Base-by-base conservation (phyloP, 2,329 filamentous ascomycete species). In the Pseudogymnoascus sp. region DNA sequence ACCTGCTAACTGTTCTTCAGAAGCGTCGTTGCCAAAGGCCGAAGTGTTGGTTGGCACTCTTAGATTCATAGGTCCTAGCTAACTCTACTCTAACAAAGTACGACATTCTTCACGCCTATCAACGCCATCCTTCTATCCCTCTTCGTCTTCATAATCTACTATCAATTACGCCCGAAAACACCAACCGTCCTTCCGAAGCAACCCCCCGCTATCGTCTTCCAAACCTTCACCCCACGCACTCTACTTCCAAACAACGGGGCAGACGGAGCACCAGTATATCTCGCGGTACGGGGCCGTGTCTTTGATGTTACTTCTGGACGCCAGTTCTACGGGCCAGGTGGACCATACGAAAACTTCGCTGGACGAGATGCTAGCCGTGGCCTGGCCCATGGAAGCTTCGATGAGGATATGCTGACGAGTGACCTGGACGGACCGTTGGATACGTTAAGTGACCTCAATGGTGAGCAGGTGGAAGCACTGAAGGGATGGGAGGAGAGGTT, bases 311-410 rank as follows among this genome's bases (percentile, higher is more conserved):
- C 87, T 0, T 78, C 85, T 12, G 93, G 94, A 22, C 84, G 88
- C 70, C 92, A 95, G 78, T 97, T 97, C 75, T 99, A 99, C 76
- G 94, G 94, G 3, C 94, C 94, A 18, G 92, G 91, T 11, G 93
- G 93, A 0, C 91, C 93, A 1, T 99, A 99, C 74, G 87, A 87
- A 74, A 97, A 97, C 77, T 99, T 99, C 72, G 94, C 94, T 0
- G 94, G 94, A 0, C 81, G 92, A 38, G 94, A 99, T 75, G 94
- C 94, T 18, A 91, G 84, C 65, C 82, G 93, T 59, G 94, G 94
- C 1, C 77, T 99, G 63, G 93, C 94, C 1, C 90, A 84, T 74
- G 90, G 92, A 62, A 96, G 90, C 77, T 97, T 99, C 74, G 94
- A 97, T 72, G 85, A 90, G 78, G 89, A 92, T 6, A 96, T 97